Evolutionary conservation across 2,329 filamentous ascomycete genomes (phyloP).

Genomic region (Penicillium paneum): DNA sequence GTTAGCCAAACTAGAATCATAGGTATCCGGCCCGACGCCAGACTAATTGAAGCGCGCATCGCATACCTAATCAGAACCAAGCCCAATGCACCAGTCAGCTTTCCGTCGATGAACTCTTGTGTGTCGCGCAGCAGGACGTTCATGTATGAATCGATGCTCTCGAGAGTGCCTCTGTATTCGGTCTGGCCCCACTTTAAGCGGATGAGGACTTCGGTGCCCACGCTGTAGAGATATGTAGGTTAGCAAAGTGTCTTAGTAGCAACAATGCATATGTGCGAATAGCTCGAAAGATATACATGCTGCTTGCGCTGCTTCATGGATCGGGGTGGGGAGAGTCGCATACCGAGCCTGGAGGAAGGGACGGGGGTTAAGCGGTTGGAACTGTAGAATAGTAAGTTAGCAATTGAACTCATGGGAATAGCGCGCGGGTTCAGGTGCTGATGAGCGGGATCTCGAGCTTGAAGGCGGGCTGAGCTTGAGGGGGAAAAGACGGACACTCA

Average conservation of each 20-base stretch:
- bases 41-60: neutral
- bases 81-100: constrained; percentile 78
- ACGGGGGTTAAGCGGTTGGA: constrained; percentile 93
- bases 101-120: constrained; percentile 86
- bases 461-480: constrained; percentile 1
- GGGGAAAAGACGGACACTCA: constrained; percentile 31
- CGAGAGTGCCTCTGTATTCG: constrained; percentile 91
- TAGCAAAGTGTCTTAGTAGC: neutral
- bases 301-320: neutral
- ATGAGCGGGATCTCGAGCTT: constrained; percentile 8
- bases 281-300: neutral
- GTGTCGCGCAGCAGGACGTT: constrained; percentile 90
- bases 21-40: neutral
- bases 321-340: constrained; percentile 35
- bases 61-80: constrained; percentile 85
- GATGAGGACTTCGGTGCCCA: constrained; percentile 86
- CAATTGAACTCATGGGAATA: neutral
- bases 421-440: neutral
- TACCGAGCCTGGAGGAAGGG: constrained; percentile 93
- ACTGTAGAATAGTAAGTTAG: constrained; percentile 47
- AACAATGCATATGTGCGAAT: neutral
- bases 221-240: constrained; percentile 47
- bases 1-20: constrained; percentile 4
- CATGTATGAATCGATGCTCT: constrained; percentile 97
- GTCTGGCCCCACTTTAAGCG: constrained; percentile 97